Percentiles rank a stretch among this genome's conserved stretches.
Evolutionary conservation across 2,329 filamentous ascomycete species (phyloP).

Genomic region (Trichophyton simii): DNA sequence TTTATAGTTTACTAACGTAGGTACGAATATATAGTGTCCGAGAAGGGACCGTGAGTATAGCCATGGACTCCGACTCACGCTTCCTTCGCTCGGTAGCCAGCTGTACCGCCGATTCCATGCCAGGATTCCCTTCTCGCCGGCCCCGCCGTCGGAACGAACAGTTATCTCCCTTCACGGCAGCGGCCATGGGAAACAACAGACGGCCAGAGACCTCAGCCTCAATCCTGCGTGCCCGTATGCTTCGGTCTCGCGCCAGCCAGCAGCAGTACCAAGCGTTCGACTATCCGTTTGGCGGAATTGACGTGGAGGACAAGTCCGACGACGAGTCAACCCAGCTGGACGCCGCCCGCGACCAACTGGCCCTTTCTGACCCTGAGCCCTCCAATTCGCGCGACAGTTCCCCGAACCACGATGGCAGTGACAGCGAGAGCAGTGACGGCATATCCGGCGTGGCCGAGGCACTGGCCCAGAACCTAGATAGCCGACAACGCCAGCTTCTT

Average conservation of each 20-base stretch:
- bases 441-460: neutral
- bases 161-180: neutral
- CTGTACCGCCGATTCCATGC: neutral
- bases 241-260: neutral
- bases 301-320: conserved; percentile 24
- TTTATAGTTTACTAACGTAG: conserved; percentile 14
- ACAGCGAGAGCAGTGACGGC: conserved; percentile 1
- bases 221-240: conserved; percentile 2
- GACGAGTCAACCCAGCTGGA: conserved; percentile 21
- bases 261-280: neutral
- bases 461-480: neutral
- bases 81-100: conserved; percentile 52
- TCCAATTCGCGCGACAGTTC: neutral
- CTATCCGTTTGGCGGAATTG: neutral
- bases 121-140: neutral
- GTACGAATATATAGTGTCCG: conserved; percentile 30
- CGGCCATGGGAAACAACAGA: neutral
- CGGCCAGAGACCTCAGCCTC: neutral
- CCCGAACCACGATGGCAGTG: neutral
- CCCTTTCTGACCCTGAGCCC: neutral
- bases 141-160: conserved; percentile 6
- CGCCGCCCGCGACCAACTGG: neutral
- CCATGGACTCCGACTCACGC: conserved; percentile 70
- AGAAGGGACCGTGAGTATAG: conserved; percentile 83
- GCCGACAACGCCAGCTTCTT: conserved; percentile 21